Percentiles rank a stretch among this genome's conserved stretches.
phyloP scores from a whole-genome alignment of 371 early-diverging fungal genomes.

The Nematocida sp. region DNA sequence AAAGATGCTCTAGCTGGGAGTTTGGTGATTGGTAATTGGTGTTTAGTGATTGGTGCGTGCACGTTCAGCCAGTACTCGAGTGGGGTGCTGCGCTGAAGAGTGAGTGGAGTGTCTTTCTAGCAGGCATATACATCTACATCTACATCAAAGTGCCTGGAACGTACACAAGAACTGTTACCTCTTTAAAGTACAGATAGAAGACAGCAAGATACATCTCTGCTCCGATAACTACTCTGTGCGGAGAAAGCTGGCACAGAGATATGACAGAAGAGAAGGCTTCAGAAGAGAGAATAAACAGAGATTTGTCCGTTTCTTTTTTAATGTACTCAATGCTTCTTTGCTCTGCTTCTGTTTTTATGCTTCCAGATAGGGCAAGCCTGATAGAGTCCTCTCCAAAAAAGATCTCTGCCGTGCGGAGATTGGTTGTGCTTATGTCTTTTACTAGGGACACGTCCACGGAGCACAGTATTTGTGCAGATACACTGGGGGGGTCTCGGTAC shows the following conservation, averaged over 20 bases:
- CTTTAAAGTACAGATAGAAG: slow-evolving; percentile 44
- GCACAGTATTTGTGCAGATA: not conserved
- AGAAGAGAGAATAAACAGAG: slow-evolving; percentile 27
- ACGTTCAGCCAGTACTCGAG: no score
- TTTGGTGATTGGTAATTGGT: no score
- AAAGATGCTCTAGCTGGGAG: no score
- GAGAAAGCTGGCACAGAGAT: slow-evolving; percentile 4
- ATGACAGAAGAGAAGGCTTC: slow-evolving; percentile 3
- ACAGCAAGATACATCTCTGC: slow-evolving; percentile 2
- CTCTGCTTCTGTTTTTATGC: not conserved
- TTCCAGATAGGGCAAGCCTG: slow-evolving; percentile 11
- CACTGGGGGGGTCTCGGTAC: not conserved
- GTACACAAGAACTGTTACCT: slow-evolving; percentile 29
- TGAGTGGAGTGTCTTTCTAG: no score
- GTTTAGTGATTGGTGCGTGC: no score
- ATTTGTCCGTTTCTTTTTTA: not conserved
- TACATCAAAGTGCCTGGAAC: slow-evolving; percentile 16
- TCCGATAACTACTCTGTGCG: slow-evolving; percentile 22
- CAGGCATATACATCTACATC: not conserved
- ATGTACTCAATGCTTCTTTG: slow-evolving; percentile 24
- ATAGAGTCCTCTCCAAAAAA: not conserved
- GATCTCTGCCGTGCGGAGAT: slow-evolving; percentile 5
- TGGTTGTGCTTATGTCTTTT: not conserved
- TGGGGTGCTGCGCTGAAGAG: no score
- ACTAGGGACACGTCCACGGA: slow-evolving; percentile 1